Evolutionary conservation across 371 early-diverging fungal species (phyloP), one percentile per base, ranked within the genome.

Genomic region (Choanephora cucurbitarum): DNA sequence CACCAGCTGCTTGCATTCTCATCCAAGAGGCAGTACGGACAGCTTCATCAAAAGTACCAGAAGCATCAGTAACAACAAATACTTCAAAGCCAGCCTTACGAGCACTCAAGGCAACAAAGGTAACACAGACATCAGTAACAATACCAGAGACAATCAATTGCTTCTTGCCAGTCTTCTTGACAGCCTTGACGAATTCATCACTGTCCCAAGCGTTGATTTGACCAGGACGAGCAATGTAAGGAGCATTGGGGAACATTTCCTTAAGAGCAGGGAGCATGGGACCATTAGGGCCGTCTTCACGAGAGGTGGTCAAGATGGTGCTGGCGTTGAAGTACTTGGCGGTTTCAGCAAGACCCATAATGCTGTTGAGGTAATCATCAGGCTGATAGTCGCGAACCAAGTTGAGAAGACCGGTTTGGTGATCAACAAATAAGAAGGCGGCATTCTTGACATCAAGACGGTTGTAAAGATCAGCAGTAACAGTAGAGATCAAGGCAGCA

Each of bases 161-260:
- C 52, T 66, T 66, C 55, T 62, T 61, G 47, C 65, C 64, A 44
- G 69, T 64, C 51, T 56, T 51, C 51, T 60, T 55, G 49, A 69
- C 58, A 58, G 64, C 69, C 32, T 55, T 47, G 13, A 57, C 58
- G 44, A 69, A 65, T 6, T 52, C 44, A 33, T 55, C 48, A 28
- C 51, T 44, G 40, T 69, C 69, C 69, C 65, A 64, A 46, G 69
- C 65, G 34, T 69, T 69, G 57, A 69, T 61, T 61, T 64, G 65
- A 58, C 65, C 64, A 53, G 61, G 69, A 51, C 65, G 61, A 28
- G 60, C 49, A 54, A 64, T 55, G 19, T 57, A 52, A 43, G 61
- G 57, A 37, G 58, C 54, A 49, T 61, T 31, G 31, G 65, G 65
- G 58, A 64, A 69, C 58, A 69, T 49, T 1, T 32, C 45, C 48